phyloP scores from a whole-genome alignment of 2,329 filamentous ascomycete genomes.

The Hawksworthiomyces lignivorus region DNA sequence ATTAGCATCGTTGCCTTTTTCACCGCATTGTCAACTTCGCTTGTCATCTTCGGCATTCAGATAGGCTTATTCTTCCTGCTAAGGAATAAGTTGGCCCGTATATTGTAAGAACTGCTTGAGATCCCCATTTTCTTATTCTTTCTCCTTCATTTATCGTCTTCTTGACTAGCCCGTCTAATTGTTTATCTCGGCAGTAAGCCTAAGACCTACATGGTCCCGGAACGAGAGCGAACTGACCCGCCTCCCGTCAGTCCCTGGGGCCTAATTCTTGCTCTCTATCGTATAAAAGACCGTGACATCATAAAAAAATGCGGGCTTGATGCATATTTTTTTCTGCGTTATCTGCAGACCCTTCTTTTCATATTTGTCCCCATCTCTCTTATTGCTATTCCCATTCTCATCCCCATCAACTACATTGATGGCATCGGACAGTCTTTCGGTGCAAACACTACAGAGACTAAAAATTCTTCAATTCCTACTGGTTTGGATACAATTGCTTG shows the following conservation, averaged over 20 bases:
- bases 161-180: constrained; percentile 2
- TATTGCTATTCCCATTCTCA: constrained; percentile 73
- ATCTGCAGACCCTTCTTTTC: constrained; percentile 67
- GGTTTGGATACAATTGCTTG: constrained; percentile 80
- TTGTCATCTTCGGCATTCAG: constrained; percentile 56
- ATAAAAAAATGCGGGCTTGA: constrained; percentile 95
- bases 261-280: constrained; percentile 52
- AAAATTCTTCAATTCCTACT: constrained; percentile 28
- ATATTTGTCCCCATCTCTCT: constrained; percentile 81
- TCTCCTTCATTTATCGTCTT: not conserved
- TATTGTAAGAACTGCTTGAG: constrained; percentile 54
- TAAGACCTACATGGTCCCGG: constrained; percentile 77
- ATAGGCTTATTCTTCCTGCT: constrained; percentile 67
- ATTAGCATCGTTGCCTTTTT: constrained; percentile 51
- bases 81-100: constrained; percentile 69
- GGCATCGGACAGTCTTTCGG: constrained; percentile 55
- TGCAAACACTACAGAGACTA: constrained; percentile 28
- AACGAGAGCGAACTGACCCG: constrained; percentile 72
- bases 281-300: constrained; percentile 68
- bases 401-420: constrained; percentile 74
- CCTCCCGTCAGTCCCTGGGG: constrained; percentile 52
- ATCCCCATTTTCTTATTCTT: not conserved
- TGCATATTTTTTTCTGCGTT: constrained; percentile 95
- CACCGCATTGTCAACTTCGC: constrained; percentile 55
- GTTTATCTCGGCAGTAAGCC: constrained; percentile 51